Percentiles rank a stretch among this genome's conserved stretches.
phyloP scores from a whole-genome alignment of 1,139 yeast species.

The Suhomyces bokatorum region DNA sequence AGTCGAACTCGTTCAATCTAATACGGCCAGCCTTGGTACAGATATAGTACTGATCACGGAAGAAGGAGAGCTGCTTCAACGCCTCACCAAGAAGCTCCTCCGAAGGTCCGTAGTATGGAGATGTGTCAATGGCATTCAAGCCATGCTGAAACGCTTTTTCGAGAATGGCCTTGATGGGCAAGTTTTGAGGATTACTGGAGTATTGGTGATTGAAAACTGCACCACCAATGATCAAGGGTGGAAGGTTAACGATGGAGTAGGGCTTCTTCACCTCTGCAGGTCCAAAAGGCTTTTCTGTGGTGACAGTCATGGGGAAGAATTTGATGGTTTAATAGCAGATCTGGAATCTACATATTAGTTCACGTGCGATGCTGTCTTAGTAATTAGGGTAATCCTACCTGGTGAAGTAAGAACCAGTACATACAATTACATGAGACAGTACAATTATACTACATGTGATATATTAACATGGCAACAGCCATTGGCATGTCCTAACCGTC shows the following conservation, averaged over 20 bases:
- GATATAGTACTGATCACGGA: conserved; percentile 65
- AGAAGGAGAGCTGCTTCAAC: conserved; percentile 42
- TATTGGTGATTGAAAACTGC: conserved; percentile 83
- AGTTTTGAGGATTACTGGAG: conserved; percentile 58
- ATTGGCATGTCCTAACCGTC: background rate
- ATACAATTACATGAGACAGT: too few relatives aligned
- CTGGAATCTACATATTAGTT: background rate
- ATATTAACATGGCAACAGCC: too few relatives aligned
- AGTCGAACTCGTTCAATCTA: conserved; percentile 69
- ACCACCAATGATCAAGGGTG: conserved; percentile 77
- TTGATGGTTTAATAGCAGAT: too few relatives aligned
- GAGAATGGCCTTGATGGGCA: conserved; percentile 61
- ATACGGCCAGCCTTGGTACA: conserved; percentile 89
- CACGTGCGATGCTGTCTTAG: background rate
- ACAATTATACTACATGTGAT: too few relatives aligned
- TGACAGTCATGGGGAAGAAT: background rate
- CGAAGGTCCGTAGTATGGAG: conserved; percentile 92
- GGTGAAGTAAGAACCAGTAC: too few relatives aligned
- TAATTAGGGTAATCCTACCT: too few relatives aligned
- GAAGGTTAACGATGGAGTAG: conserved; percentile 36
- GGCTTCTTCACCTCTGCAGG: conserved; percentile 18
- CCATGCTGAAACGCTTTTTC: conserved; percentile 65
- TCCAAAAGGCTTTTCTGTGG: conserved; percentile 9
- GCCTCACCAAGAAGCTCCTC: conserved; percentile 75
- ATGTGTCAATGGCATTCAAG: conserved; percentile 78